phyloP scores from a whole-genome alignment of 768 basidiomycete genomes.

The Suillus cothurnatus region DNA sequence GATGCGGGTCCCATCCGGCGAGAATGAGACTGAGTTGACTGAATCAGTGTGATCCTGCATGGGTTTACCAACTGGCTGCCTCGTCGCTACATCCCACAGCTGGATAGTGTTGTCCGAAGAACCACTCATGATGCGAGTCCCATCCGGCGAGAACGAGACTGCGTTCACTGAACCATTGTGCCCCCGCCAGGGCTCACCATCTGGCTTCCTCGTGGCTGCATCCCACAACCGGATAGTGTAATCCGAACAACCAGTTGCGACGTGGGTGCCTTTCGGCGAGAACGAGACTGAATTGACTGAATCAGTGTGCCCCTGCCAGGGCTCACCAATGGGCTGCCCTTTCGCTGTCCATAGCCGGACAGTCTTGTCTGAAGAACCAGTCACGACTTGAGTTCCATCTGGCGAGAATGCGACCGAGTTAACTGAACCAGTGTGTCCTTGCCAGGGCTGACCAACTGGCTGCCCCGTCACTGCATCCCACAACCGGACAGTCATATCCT shows the following conservation, averaged over 20 bases:
- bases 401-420: background rate
- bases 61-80: background rate
- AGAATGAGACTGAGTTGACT: slow-evolving; percentile 15
- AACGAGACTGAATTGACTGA: slow-evolving; percentile 5
- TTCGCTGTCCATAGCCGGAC: background rate
- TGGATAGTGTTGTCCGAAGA: slow-evolving; percentile 20
- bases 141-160: slow-evolving; percentile 13
- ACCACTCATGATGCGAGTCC: slow-evolving; percentile 19
- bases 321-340: background rate
- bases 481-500: background rate
- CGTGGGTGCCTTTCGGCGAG: slow-evolving; percentile 7
- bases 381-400: background rate
- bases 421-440: background rate
- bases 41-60: slow-evolving; percentile 7
- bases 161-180: slow-evolving; percentile 4
- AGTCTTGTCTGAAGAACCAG: background rate
- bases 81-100: slow-evolving; percentile 22
- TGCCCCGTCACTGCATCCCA: background rate
- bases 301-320: slow-evolving; percentile 1
- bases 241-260: slow-evolving; percentile 7
- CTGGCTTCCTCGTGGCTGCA: slow-evolving; percentile 9
- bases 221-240: slow-evolving; percentile 6
- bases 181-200: background rate
- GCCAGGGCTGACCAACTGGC: background rate
- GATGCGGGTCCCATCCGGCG: slow-evolving; percentile 10